Base-by-base conservation (phyloP, 768 basidiomycete species). In the Leccinellum albellum region DNA sequence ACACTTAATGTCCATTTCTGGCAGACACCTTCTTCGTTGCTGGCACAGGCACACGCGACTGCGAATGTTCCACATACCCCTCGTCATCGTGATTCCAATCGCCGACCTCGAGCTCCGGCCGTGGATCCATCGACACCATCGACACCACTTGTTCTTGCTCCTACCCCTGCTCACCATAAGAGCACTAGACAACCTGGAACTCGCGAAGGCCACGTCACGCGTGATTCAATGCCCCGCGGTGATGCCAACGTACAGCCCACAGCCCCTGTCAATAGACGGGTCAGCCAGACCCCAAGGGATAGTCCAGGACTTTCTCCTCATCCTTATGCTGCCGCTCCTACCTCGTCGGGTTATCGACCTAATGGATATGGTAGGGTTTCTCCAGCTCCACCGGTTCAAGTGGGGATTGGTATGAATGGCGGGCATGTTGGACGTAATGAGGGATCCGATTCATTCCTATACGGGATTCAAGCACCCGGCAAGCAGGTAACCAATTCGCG, bases 281-380 rank as follows among this genome's bases (percentile, higher is more conserved):
- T 79, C 3, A 89, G 89, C 65, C 86, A 88, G 66, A 82, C 81
- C 51, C 81, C 81, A 53, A 75, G 80, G 53, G 80, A 81, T 31
- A 64, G 66, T 17, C 75, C 69, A 29, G 78, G 78, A 10, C 76
- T 86, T 40, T 73, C 79, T 20, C 74, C 85, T 29, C 89, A 91
- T 66, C 89, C 89, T 31, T 91, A 91, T 55, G 89, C 88, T 9
- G 77, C 81, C 33, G 82, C 84, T 7, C 82, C 85, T 6, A 81
- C 78, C 55, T 75, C 82, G 1, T 79, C 76, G 44, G 82, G 80
- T 3, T 85, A 84, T 66, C 83, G 86, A 17, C 70, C 74, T 35
- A 70, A 71, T 57, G 68, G 72, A 54, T 88, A 85, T 59, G 87
- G 82, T 23, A 79, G 85, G 40, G 79, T 78, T 55, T 86, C 85